Conservation (phyloP, 495 filamentous ascomycete species). For the Astrocystis sublimbata region DNA sequence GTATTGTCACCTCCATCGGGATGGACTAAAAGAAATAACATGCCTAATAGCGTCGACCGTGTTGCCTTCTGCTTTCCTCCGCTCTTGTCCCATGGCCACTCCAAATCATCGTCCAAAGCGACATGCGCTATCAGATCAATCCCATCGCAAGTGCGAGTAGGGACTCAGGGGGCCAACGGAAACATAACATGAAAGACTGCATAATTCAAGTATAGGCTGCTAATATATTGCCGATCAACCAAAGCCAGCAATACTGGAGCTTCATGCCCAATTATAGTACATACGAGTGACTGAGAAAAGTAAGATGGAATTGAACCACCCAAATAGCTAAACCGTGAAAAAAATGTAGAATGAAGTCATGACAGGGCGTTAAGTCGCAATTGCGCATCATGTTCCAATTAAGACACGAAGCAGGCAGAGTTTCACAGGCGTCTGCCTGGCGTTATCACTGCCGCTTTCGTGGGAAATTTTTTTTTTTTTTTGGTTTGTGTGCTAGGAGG, state of each 20-base stretch:
- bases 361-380: not conserved
- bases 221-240: conserved; percentile 7
- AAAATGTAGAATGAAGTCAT: not conserved
- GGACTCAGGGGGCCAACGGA: conserved; percentile 3
- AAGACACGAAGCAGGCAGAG: not conserved
- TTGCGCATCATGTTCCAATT: not conserved
- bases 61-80: not conserved
- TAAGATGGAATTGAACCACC: conserved; percentile 10
- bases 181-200: conserved; percentile 14
- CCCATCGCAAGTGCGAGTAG: not conserved
- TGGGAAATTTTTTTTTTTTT: not conserved
- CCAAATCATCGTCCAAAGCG: not conserved
- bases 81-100: conserved; percentile 6
- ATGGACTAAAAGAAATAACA: not conserved
- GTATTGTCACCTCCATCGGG: not conserved
- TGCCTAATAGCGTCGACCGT: not conserved
- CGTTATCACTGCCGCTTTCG: not conserved
- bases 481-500: not conserved
- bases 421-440: not conserved
- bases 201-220: conserved; percentile 9
- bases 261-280: conserved; percentile 16
- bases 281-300: conserved; percentile 6
- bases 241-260: conserved; percentile 13
- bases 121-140: not conserved
- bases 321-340: not conserved